phyloP scores from a whole-genome alignment of 306 rosid species.

The Alnus glutinosa region DNA sequence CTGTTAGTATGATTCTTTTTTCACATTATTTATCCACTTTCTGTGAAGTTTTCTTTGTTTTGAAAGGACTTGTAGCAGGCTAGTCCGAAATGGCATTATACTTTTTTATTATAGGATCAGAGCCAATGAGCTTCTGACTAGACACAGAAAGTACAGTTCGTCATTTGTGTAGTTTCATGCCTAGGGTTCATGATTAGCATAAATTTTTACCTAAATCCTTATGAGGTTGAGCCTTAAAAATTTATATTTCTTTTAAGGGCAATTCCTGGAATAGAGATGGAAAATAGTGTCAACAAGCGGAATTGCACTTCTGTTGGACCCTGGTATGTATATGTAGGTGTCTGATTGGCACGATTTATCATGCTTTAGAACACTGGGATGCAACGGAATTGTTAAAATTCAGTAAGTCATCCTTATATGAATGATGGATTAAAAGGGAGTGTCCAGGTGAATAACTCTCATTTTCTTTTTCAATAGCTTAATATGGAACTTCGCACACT shows the following conservation, averaged over 20 bases:
- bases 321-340: too few species aligned
- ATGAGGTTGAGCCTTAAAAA: not conserved
- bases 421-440: too few species aligned
- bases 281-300: not conserved
- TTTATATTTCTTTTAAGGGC: not conserved
- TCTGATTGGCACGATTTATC: too few species aligned
- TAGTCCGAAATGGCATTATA: slow-evolving; percentile 7
- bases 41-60: slow-evolving; percentile 1
- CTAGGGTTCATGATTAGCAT: not conserved
- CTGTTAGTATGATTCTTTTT: not conserved
- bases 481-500: too few species aligned
- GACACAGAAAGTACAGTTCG: not conserved
- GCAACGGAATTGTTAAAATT: too few species aligned
- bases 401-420: too few species aligned
- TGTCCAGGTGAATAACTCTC: too few species aligned
- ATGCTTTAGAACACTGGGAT: too few species aligned
- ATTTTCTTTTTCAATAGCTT: too few species aligned
- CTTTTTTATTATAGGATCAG: slow-evolving; percentile 1
- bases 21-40: slow-evolving; percentile 3
- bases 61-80: not conserved
- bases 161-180: not conserved
- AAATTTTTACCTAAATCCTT: not conserved
- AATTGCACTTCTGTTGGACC: too few species aligned
- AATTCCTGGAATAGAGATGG: not conserved
- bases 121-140: not conserved